Base-by-base conservation (phyloP, 1,284 basidiomycete genomes). In the Termitomyces sp. region DNA sequence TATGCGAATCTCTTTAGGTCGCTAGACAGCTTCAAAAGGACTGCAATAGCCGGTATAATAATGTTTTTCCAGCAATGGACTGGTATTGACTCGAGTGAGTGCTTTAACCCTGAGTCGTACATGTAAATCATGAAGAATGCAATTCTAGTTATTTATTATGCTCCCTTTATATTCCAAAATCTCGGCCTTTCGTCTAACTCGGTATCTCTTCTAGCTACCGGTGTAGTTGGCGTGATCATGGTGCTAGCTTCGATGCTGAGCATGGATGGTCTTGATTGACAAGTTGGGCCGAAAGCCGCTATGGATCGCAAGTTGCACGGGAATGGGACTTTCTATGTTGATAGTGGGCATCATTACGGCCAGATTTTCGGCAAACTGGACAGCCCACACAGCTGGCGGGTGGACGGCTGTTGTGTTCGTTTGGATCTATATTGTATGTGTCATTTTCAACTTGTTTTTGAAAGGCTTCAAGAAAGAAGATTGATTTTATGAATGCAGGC, bases 51-150 rank as follows among this genome's bases (percentile, higher is more conserved):
- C 10, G 58, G 58, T 10, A 55, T 57, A 12, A 57, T 59, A 5
- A 60, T 60, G 58, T 60, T 60, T 44, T 60, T 60, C 53, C 58
- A 60, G 26, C 59, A 61, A 45, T 61, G 59, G 59, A 61, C 56
- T 17, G 59, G 59, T 9, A 61, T 55, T 9, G 56, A 60, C 38
- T 60, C 57, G 17, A 61, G 56, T 58, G 17, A 52, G 58, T 56
- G 30, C 30, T 33, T 39, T n/a, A 24, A 15, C 1, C 10, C 17
- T 13, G 17, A 24, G 15, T 15, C 13, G 24, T 24, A 45, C 10
- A 8, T 3, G 34, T 19, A 28, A 15, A n/a, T 7, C 21, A 47
- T 19, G 13, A 12, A 31, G 13, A 15, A 21, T 31, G 33, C 24
- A n/a, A 39, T n/a, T 49, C 3, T 26, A 56, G 59, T 61, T 42